Percentiles rank a stretch among this genome's conserved stretches.
Evolutionary conservation across 2,329 filamentous ascomycete species (phyloP).

Genomic region (Trichoderma atrobrunneum): DNA sequence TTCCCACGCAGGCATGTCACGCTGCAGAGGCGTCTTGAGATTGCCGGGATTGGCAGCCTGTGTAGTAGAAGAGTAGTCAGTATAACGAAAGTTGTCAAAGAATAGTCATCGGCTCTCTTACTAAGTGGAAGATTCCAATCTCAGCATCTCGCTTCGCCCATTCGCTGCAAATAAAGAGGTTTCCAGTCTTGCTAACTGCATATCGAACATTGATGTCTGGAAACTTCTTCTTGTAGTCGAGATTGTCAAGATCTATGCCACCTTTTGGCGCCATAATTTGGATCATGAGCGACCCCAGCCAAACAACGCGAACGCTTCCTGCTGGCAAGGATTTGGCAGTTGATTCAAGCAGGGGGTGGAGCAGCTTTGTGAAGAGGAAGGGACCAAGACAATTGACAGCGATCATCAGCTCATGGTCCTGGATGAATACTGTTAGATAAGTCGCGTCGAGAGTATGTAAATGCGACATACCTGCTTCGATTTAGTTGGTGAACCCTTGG

Average conservation of each 20-base stretch:
- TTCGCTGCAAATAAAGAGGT: slow-evolving; percentile 12
- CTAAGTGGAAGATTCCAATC: slow-evolving; percentile 20
- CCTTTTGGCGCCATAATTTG: slow-evolving; percentile 17
- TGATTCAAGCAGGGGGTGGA: slow-evolving; percentile 32
- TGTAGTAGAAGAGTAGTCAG: background rate
- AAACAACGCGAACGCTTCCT: slow-evolving; percentile 26
- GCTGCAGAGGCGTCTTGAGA: slow-evolving; percentile 33
- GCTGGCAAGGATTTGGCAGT: slow-evolving; percentile 31
- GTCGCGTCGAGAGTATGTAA: too few species aligned
- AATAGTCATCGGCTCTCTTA: background rate
- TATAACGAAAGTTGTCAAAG: background rate
- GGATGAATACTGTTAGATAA: background rate
- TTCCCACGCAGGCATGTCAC: background rate
- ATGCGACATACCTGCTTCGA: slow-evolving; percentile 11
- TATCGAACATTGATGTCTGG: background rate
- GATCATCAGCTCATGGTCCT: slow-evolving; percentile 34
- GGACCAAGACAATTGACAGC: slow-evolving; percentile 38
- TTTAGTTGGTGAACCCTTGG: slow-evolving; percentile 28
- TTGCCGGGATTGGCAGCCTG: slow-evolving; percentile 36
- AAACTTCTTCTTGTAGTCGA: slow-evolving; percentile 25
- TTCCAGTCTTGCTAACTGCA: slow-evolving; percentile 13
- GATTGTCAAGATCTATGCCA: slow-evolving; percentile 26
- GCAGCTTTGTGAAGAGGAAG: slow-evolving; percentile 37
- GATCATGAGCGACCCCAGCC: slow-evolving; percentile 18
- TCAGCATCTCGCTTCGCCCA: slow-evolving; percentile 19